phyloP scores from a whole-genome alignment of 169 alveolate genomes.

The Cryptosporidium ubiquitum region DNA sequence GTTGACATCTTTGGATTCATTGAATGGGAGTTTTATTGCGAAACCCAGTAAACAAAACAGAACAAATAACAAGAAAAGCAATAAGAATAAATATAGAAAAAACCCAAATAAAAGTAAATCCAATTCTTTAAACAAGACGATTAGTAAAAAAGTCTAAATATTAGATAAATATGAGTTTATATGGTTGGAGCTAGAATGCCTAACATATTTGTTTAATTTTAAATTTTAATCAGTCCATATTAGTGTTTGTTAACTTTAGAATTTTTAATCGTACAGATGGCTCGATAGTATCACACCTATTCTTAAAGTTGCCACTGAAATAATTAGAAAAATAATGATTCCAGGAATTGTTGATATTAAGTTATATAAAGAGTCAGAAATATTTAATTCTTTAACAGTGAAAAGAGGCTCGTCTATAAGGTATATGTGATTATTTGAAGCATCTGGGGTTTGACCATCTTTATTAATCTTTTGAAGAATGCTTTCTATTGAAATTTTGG shows the following conservation, averaged over 20 bases:
- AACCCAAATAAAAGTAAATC: neutral
- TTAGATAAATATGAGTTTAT: neutral
- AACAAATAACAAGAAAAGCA: neutral
- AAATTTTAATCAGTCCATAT: neutral
- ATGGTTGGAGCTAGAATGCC: neutral
- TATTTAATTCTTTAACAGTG: neutral
- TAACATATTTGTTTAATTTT: neutral
- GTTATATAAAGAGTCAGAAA: constrained; percentile 18
- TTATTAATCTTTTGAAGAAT: constrained; percentile 8
- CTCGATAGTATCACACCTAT: constrained; percentile 25
- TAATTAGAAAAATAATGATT: neutral
- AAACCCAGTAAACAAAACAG: neutral
- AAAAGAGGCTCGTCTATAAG: constrained; percentile 11
- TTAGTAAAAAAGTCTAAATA: neutral
- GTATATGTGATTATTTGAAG: neutral
- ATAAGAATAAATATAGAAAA: neutral
- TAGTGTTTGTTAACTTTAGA: neutral
- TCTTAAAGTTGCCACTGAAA: constrained; percentile 58
- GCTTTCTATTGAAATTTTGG: constrained; percentile 1
- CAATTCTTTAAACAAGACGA: neutral
- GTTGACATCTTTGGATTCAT: neutral
- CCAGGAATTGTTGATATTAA: constrained; percentile 41
- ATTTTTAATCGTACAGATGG: neutral
- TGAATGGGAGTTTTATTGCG: constrained; percentile 22
- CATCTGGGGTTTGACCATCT: constrained; percentile 18